These are phyloP conservation scores for Aspergillus thermomutatus DNA, from an alignment of 2,329 filamentous ascomycete species.

Conservation along the genomic window DNA sequence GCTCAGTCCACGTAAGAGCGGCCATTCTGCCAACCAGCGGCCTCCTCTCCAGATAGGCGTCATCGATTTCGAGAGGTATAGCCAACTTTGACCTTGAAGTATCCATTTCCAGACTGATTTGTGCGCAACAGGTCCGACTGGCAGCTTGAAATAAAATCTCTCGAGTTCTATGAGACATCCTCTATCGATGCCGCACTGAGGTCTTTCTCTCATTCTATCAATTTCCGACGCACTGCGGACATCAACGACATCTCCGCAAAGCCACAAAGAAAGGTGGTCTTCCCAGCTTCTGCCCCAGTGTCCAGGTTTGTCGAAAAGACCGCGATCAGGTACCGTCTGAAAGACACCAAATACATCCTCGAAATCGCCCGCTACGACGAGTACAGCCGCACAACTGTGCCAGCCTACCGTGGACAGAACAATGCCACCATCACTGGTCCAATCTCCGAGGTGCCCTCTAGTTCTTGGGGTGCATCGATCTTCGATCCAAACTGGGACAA, in stretches of 20 bases:
- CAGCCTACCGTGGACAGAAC: constrained; percentile 12
- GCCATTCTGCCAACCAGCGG: constrained; percentile 18
- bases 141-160: constrained; percentile 39
- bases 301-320: constrained; percentile 38
- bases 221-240: constrained; percentile 18
- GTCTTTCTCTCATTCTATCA: constrained; percentile 28
- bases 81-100: neutral
- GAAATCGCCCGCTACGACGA: constrained; percentile 44
- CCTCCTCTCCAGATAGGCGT: constrained; percentile 35
- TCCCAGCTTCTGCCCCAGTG: constrained; percentile 25
- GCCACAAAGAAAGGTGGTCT: constrained; percentile 28
- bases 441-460: constrained; percentile 23
- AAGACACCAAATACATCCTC: constrained; percentile 39
- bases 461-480: constrained; percentile 37
- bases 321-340: constrained; percentile 37
- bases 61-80: constrained; percentile 37
- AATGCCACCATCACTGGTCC: constrained; percentile 3
- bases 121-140: constrained; percentile 35
- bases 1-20: constrained; percentile 27
- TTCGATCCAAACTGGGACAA: constrained; percentile 42
- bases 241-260: constrained; percentile 21
- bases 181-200: constrained; percentile 26
- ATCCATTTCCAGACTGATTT: constrained; percentile 3
- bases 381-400: constrained; percentile 20
- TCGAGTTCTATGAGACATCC: constrained; percentile 33